Base-by-base conservation (phyloP, 768 basidiomycete species). In the Tubosaeta sp. region DNA sequence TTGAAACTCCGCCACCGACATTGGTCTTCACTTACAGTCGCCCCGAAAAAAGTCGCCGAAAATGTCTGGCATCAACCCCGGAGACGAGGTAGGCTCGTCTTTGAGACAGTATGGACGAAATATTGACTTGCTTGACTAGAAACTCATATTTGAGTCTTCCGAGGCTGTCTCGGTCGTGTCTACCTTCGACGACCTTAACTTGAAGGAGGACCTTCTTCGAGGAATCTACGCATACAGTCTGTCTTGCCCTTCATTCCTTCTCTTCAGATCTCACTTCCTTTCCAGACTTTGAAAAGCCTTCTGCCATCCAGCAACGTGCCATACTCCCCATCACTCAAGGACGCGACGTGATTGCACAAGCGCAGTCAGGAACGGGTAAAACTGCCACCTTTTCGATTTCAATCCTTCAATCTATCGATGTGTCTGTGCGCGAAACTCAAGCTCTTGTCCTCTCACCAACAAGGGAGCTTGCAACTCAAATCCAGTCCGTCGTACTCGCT, bases 331-430 rank as follows among this genome's bases (percentile, higher is more conserved):
- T 99, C 67, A 91, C 85, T 45, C 88, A 91, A 76, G 91, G 91
- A 27, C 86, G 95, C 59, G 95, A 98, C 80, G 95, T 97, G 55
- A 97, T 99, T 69, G 95, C 95, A 33, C 95, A 97, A 76, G 95
- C 95, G 39, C 95, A 98, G 75, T 97, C 95, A 32, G 95, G 95
- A 69, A 97, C 95, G 34, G 95, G 95, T 81, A 99, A 98, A 91
- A 99, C 95, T 10, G 95, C 95, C 6, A 97, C 95, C 17, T 97
- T 97, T 75, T 95, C 94, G 60, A 97, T 99, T 69, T 90, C 95
- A 60, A 92, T 97, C 70, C 85, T 99, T 48, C 95, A 99, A 70
- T 92, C 91, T 58, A 97, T 99, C 82, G 95, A 99, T 71, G 84
- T 91, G 39, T 86, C 89, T 35, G 82, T 97, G 46, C 85, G 94